Base-by-base conservation (phyloP, 2,329 filamentous ascomycete genomes). In the Clarireedia homoeocarpa region DNA sequence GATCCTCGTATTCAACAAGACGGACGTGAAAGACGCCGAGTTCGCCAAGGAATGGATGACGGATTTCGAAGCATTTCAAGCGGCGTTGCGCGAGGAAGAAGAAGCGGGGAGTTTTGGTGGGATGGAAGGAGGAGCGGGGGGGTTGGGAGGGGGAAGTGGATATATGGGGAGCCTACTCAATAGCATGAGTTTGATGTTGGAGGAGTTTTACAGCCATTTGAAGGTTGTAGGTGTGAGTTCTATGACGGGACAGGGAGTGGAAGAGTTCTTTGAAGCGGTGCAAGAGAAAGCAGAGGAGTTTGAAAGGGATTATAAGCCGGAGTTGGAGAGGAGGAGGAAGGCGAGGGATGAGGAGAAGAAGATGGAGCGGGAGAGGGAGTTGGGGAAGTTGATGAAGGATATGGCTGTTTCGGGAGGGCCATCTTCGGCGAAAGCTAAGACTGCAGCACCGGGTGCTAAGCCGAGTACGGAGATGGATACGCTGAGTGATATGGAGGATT, bases 11-110 rank as follows among this genome's bases (percentile, higher is more conserved):
- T 97, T 99, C 79, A 99, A 99, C 78, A 99, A 99, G 76, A 96
- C 91, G 0, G 94, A 99, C 67, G 90, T 95, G 44, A 90, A 95
- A 71, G 88, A 95, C 66, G 89, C 91, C 0, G 81, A 82, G 26
- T 96, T 96, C 67, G 94, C 91, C 1, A 94, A 92, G 74, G 91
- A 97, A 69, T 99, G 95, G 94, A 99, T 99, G 94, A 95, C 91
- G 5, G 92, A 99, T 71, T 99, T 96, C 67, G 94, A 99, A 63
- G 84, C 88, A 0, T 99, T 99, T 74, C 94, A 97, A 70, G 83
- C 83, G 15, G 92, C 95, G 0, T 77, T 99, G 47, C 81, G 83
- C 49, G 75, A 82, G 26, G 94, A 97, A 67, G 89, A 96, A 70
- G 84, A 87, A 55, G 77, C 80, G 6, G 90, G 91, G 47, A 84